Conservation (phyloP, 106 monocot genomes). For the Platanthera guangdongensis region DNA sequence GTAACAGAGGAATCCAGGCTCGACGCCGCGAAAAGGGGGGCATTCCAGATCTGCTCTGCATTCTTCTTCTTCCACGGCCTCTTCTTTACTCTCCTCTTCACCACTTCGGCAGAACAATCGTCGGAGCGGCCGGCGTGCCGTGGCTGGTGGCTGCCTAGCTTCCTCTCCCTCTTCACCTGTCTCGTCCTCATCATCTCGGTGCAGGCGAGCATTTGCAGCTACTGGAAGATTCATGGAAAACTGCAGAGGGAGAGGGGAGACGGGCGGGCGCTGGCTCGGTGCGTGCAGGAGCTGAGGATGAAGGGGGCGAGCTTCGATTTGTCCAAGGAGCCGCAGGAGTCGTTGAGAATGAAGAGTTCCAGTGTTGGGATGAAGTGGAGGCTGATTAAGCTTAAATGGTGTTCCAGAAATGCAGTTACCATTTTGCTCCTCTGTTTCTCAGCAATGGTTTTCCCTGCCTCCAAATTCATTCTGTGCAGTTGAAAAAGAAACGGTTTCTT, state of each 20-base stretch:
- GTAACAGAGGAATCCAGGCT: constrained; percentile 39
- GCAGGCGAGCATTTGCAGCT: constrained; percentile 36
- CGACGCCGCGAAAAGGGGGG: constrained; percentile 44
- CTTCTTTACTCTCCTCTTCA: constrained; percentile 63
- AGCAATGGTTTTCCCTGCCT: constrained; percentile 32
- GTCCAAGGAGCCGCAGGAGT: constrained; percentile 37
- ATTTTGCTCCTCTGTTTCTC: constrained; percentile 36
- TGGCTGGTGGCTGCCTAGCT: constrained; percentile 63
- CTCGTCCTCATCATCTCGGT: constrained; percentile 41
- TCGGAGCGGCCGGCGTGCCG: constrained; percentile 5
- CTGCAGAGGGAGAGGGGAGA: constrained; percentile 49
- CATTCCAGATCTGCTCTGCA: constrained; percentile 69
- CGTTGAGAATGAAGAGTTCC: constrained; percentile 58
- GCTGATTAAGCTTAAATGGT: constrained; percentile 29
- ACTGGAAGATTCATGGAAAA: constrained; percentile 36
- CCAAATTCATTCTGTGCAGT: constrained; percentile 52
- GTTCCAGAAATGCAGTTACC: constrained; percentile 34
- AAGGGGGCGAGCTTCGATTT: constrained; percentile 80
- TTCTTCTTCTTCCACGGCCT: constrained; percentile 84
- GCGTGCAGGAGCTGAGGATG: constrained; percentile 82
- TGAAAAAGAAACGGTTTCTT: constrained; percentile 12
- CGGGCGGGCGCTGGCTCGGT: constrained; percentile 51
- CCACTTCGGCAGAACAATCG: constrained; percentile 18
- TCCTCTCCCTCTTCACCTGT: constrained; percentile 58
- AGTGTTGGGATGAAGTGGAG: constrained; percentile 71